A percentile compares a stretch with the other conserved stretches of the same genome.
These are phyloP conservation scores for Penicillium sp. DNA, from an alignment of 2,329 filamentous ascomycete genomes.

Conservation along the genomic window DNA sequence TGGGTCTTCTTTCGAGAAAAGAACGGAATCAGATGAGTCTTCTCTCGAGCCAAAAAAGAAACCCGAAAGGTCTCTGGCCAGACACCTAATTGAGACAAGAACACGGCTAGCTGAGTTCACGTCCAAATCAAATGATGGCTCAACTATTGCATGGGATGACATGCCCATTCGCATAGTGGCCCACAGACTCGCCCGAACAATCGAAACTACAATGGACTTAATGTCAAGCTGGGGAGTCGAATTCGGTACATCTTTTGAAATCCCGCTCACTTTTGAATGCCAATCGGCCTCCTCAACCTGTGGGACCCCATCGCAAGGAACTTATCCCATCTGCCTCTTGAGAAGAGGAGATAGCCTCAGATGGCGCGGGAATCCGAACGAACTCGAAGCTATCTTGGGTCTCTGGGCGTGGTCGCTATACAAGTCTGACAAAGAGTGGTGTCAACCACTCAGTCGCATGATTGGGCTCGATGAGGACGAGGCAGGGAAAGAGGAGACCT, in stretches of 20 bases:
- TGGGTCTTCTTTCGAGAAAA: background rate
- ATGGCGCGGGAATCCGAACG: constrained; percentile 24
- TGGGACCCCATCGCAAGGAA: constrained; percentile 2
- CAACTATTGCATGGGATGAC: constrained; percentile 22
- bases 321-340: constrained; percentile 15
- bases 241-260: constrained; percentile 5
- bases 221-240: constrained; percentile 23
- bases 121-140: background rate
- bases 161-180: constrained; percentile 27
- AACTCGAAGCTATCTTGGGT: constrained; percentile 32
- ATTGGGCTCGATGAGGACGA: constrained; percentile 21
- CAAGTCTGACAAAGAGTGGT: constrained; percentile 18
- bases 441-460: constrained; percentile 16
- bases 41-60: background rate
- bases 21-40: constrained; percentile 2
- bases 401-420: constrained; percentile 32
- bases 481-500: constrained; percentile 19
- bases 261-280: constrained; percentile 21
- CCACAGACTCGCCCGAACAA: constrained; percentile 17
- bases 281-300: background rate
- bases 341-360: constrained; percentile 20
- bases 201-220: constrained; percentile 29
- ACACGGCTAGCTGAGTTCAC: constrained; percentile 24
- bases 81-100: constrained; percentile 20
- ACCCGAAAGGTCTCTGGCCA: background rate